phyloP scores from a whole-genome alignment of 2,329 filamentous ascomycete species.

The Herpotrichia juniperi region DNA sequence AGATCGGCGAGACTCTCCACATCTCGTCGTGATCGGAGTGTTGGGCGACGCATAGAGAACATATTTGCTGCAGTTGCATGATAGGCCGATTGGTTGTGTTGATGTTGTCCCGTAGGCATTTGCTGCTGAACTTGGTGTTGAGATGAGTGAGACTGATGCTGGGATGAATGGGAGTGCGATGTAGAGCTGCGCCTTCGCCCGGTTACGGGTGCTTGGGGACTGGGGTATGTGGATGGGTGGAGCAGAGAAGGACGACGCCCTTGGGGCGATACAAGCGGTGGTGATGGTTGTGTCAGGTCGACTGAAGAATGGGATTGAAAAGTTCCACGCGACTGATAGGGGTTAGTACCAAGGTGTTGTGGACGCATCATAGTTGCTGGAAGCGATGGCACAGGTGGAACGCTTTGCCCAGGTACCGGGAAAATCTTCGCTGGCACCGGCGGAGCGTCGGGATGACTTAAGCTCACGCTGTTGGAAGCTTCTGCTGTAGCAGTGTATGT shows the following conservation, averaged over 20 bases:
- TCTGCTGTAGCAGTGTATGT: slow-evolving; percentile 72
- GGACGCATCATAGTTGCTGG: slow-evolving; percentile 27
- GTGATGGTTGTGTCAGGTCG: slow-evolving; percentile 20
- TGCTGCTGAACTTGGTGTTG: slow-evolving; percentile 6
- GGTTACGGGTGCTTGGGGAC: slow-evolving; percentile 25
- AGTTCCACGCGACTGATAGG: slow-evolving; percentile 23
- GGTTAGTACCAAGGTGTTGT: slow-evolving; percentile 20
- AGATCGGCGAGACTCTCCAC: slow-evolving; percentile 28
- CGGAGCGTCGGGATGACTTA: slow-evolving; percentile 41
- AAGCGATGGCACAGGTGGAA: slow-evolving; percentile 31
- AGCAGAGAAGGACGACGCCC: slow-evolving; percentile 35
- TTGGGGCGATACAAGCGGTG: slow-evolving; percentile 10
- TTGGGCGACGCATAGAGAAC: slow-evolving; percentile 12
- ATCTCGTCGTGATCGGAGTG: slow-evolving; percentile 17
- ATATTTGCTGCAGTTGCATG: slow-evolving; percentile 14
- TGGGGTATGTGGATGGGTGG: slow-evolving; percentile 42
- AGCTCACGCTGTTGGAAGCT: slow-evolving; percentile 43
- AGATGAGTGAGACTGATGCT: no score
- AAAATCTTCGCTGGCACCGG: slow-evolving; percentile 23
- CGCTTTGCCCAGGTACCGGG: slow-evolving; percentile 11
- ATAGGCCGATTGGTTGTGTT: slow-evolving; percentile 21
- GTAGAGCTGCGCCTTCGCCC: slow-evolving; percentile 33
- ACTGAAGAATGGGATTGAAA: slow-evolving; percentile 30
- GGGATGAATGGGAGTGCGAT: slow-evolving; percentile 12
- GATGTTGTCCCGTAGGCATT: neutral